Evolutionary conservation across 208 protist genomes (phyloP).

Genomic region (Lotmaria passim): DNA sequence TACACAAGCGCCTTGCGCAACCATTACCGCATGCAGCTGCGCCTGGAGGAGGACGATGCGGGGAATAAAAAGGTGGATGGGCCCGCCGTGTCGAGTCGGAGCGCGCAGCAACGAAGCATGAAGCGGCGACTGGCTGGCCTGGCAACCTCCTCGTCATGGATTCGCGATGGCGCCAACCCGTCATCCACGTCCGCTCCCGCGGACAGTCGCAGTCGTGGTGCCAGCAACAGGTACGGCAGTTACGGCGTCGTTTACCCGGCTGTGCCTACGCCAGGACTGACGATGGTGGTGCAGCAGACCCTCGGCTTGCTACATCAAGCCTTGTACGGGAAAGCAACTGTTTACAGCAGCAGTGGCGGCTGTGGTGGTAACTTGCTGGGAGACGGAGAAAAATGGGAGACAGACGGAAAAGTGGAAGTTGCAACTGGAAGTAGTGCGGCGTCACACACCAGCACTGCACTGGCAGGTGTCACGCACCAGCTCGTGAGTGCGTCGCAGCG

Average conservation of each 20-base stretch:
- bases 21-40: conserved; percentile 4
- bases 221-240: too few relatives aligned
- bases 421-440: too few relatives aligned
- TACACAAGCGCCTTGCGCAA: conserved; percentile 5
- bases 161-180: neutral
- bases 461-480: neutral
- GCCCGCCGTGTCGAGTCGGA: too few relatives aligned
- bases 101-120: too few relatives aligned
- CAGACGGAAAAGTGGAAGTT: too few relatives aligned
- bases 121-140: neutral
- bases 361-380: neutral
- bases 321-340: conserved; percentile 13
- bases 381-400: neutral
- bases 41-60: neutral
- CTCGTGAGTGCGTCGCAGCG: conserved; percentile 10
- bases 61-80: too few relatives aligned
- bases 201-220: too few relatives aligned
- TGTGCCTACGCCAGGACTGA: conserved; percentile 24
- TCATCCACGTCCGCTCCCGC: neutral
- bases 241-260: conserved; percentile 15
- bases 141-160: conserved; percentile 14
- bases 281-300: conserved; percentile 2
- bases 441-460: too few relatives aligned
- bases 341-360: conserved; percentile 2
- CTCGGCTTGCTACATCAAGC: conserved; percentile 27